phyloP scores from a whole-genome alignment of 805 yeast genomes.

The Cyberlindnera galapagoensis region DNA sequence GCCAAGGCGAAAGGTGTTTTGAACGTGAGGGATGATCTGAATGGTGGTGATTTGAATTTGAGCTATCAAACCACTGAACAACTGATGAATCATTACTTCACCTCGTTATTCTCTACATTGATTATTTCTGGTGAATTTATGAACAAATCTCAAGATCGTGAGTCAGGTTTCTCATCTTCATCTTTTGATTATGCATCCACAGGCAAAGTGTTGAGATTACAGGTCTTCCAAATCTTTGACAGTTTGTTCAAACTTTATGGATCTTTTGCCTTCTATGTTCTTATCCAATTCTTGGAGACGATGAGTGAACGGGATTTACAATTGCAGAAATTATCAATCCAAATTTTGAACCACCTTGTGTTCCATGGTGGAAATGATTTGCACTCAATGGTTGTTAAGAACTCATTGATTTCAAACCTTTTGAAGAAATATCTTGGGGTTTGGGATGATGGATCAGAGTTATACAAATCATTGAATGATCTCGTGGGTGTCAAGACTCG shows the following conservation, averaged over 20 bases:
- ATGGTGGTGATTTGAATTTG: slow-evolving; percentile 4
- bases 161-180: slow-evolving; percentile 1
- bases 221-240: slow-evolving; percentile 25
- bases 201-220: slow-evolving; percentile 18
- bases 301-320: slow-evolving; percentile 29
- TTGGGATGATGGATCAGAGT: slow-evolving; percentile 31
- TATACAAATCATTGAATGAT: slow-evolving; percentile 14
- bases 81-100: slow-evolving; percentile 14
- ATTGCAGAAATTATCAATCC: slow-evolving; percentile 27
- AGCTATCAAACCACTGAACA: slow-evolving; percentile 10
- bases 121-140: slow-evolving; percentile 13
- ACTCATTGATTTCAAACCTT: slow-evolving; percentile 20
- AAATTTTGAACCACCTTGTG: slow-evolving; percentile 26
- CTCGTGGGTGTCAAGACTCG: slow-evolving; percentile 1
- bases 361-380: slow-evolving; percentile 16
- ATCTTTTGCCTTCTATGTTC: slow-evolving; percentile 28
- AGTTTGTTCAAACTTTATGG: slow-evolving; percentile 31
- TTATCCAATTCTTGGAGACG: slow-evolving; percentile 28
- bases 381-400: slow-evolving; percentile 14
- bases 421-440: slow-evolving; percentile 20
- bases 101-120: slow-evolving; percentile 8
- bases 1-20: slow-evolving; percentile 2
- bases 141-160: slow-evolving; percentile 15
- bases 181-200: slow-evolving; percentile 14
- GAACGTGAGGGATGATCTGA: slow-evolving; percentile 4